These are phyloP conservation scores for Aspergillus udagawae DNA, from an alignment of 2,329 filamentous ascomycete species.

Conservation along the genomic window DNA sequence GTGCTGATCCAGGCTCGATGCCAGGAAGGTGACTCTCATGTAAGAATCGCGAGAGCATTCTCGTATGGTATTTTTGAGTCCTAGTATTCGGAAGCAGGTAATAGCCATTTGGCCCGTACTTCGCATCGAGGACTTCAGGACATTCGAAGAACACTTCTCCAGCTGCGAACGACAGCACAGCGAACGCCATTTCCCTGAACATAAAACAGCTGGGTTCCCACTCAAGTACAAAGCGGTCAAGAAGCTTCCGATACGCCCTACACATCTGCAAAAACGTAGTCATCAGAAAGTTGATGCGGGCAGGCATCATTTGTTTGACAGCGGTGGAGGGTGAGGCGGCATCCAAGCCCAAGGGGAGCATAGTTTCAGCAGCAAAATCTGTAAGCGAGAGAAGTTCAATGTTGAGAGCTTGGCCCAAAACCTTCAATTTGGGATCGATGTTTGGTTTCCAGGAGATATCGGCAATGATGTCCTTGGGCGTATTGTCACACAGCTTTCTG, in stretches of 20 bases:
- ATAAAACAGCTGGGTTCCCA: constrained; percentile 11
- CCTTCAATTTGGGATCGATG: not conserved
- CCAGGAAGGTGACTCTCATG: constrained; percentile 13
- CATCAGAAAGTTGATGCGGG: constrained; percentile 7
- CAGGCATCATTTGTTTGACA: not conserved
- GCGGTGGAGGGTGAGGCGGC: not conserved
- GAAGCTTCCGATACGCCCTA: not conserved
- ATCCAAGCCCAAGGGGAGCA: not conserved
- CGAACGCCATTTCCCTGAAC: constrained; percentile 16
- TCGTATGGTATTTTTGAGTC: not conserved
- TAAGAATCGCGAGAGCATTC: constrained; percentile 13
- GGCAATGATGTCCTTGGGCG: constrained; percentile 10
- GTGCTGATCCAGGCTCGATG: constrained; percentile 13
- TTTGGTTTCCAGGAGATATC: constrained; percentile 3
- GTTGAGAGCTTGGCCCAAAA: not conserved
- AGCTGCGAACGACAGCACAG: constrained; percentile 14
- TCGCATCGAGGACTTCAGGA: constrained; percentile 2
- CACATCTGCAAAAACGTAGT: not conserved
- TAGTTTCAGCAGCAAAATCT: not conserved
- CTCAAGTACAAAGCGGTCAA: constrained; percentile 8
- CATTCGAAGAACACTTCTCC: constrained; percentile 11
- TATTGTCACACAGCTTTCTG: not conserved
- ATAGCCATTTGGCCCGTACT: constrained; percentile 12
- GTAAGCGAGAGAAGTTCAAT: not conserved
- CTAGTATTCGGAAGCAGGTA: constrained; percentile 6